Conservation (phyloP, 768 basidiomycete genomes). For the Russula brevipes region DNA sequence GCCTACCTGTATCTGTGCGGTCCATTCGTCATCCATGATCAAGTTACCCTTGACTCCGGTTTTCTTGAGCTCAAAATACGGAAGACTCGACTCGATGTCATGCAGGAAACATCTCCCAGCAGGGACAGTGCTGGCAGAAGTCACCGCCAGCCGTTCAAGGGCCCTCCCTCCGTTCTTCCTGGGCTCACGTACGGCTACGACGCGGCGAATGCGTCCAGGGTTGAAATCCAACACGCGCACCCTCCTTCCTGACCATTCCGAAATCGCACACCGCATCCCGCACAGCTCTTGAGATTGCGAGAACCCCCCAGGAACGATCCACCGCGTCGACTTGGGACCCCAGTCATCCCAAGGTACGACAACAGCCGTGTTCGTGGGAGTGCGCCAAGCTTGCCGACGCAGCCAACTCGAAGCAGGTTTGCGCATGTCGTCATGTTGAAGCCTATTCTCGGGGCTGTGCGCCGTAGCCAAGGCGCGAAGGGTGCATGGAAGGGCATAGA, state of each 20-base stretch:
- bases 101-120: constrained; percentile 5
- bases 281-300: background rate
- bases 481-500: background rate
- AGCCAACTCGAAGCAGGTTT: background rate
- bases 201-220: background rate
- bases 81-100: constrained; percentile 7
- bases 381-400: background rate
- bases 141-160: background rate
- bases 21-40: constrained; percentile 16
- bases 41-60: background rate
- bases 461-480: background rate
- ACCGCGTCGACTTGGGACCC: constrained; percentile 11
- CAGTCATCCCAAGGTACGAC: constrained; percentile 12
- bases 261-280: constrained; percentile 11
- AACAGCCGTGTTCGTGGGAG: background rate
- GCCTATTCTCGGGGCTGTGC: background rate
- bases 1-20: constrained; percentile 11
- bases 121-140: background rate
- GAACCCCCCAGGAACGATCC: background rate
- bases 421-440: background rate
- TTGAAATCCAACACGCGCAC: constrained; percentile 17
- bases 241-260: background rate
- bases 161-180: background rate
- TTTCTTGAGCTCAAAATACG: constrained; percentile 12
- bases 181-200: constrained; percentile 1